Evolutionary conservation across 805 yeast species (phyloP), one percentile per base, ranked within the genome.

Genomic region (Jamesozyma spencerorum): DNA sequence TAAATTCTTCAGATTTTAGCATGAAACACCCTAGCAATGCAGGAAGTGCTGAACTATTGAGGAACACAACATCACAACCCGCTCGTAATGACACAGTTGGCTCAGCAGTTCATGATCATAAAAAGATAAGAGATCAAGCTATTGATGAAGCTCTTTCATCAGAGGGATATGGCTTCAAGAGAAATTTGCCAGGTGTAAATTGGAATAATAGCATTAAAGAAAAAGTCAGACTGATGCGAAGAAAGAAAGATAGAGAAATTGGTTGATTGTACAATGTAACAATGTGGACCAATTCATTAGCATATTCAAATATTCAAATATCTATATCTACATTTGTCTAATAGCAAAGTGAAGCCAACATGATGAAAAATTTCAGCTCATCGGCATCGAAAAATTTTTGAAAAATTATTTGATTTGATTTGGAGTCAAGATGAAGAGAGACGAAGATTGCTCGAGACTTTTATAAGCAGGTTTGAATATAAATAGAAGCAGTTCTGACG

Each of bases 171-270:
- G 72, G 71, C 6, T 68, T 69, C 42, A 65, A 60, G 39, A 64
- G 62, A 41, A 59, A 62, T 19, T 40, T 66, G 3, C 64, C 70
- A 4, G 81, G 82, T 2, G 79, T 75, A 11, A 74, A 70, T 39
- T 78, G 84, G 84, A 78, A 77, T 54, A 74, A 71, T 46, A 74
- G 71, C 51, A 65, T 78, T 31, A 71, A 77, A 39, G 72, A 68
- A 47, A 74, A 68, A 50, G 75, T 78, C 66, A 72, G 67, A 48
- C 68, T 67, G 47, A 59, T 62, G 37, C 53, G 60, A 37, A 60
- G 57, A 50, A 59, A 51, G 40, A 55, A 50, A 15, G 41, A 33
- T 15, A 32, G 24, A 22, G 11, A 3, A 6, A 19, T 19, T 11
- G 35, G 29, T 18, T 34, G 12, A 28, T 31, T 18, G 3, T 5